These are phyloP conservation scores for Prunus mongolica DNA, from an alignment of 306 rosid species.

Conservation along the genomic window DNA sequence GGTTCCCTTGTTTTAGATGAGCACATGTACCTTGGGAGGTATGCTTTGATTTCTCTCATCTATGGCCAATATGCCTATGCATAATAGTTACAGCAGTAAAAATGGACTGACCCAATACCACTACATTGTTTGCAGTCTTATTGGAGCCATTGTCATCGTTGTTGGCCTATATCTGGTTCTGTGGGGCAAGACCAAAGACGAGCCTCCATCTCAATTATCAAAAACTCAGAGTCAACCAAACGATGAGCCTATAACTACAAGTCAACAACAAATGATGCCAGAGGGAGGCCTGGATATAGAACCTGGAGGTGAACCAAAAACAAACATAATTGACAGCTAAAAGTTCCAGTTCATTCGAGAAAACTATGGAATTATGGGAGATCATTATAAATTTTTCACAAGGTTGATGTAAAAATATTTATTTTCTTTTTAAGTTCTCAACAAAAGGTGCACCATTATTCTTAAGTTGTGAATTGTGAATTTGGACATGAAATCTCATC, in stretches of 20 bases:
- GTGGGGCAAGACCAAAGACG: slow-evolving; percentile 40
- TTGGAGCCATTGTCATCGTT: slow-evolving; percentile 29
- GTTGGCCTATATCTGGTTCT: slow-evolving; percentile 29
- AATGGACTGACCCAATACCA: not conserved
- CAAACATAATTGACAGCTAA: too few relatives aligned
- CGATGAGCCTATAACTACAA: not conserved
- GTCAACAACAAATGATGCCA: not conserved
- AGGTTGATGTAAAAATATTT: not conserved
- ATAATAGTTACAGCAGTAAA: too few relatives aligned
- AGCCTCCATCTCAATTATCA: not conserved
- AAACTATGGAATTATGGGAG: too few relatives aligned
- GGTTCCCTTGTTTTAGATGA: slow-evolving; percentile 32
- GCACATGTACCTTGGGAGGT: slow-evolving; percentile 40
- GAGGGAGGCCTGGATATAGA: not conserved
- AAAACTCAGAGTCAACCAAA: slow-evolving; percentile 1
- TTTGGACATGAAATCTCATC: too few relatives aligned
- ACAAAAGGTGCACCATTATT: too few relatives aligned
- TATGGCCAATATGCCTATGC: not conserved
- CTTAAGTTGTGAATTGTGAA: too few relatives aligned
- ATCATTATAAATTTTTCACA: too few relatives aligned
- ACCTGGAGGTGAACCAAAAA: not conserved
- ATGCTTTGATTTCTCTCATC: too few relatives aligned
- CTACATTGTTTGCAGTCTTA: slow-evolving; percentile 10
- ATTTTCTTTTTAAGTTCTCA: too few relatives aligned
- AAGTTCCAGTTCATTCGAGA: too few relatives aligned